Conservation (phyloP, 2,329 filamentous ascomycete genomes). For the Arthroderma sp. region DNA sequence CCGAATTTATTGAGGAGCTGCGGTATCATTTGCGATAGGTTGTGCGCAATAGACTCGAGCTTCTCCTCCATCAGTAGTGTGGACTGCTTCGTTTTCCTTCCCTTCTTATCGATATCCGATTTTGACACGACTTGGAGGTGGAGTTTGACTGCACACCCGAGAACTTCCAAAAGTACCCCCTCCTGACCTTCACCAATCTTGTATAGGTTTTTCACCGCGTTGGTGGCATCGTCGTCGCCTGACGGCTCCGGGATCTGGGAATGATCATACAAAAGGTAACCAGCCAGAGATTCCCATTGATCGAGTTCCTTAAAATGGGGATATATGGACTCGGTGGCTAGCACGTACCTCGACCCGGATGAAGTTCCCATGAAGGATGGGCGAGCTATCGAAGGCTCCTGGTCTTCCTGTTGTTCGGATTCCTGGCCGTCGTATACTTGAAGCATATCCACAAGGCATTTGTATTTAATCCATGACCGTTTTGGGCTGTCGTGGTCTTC, state of each 20-base stretch:
- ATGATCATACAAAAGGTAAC: slow-evolving; percentile 87
- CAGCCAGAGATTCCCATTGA: slow-evolving; percentile 78
- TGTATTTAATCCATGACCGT: slow-evolving; percentile 78
- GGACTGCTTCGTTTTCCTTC: slow-evolving; percentile 44
- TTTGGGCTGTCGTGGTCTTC: slow-evolving; percentile 62
- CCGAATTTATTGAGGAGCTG: slow-evolving; percentile 85
- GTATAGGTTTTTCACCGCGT: slow-evolving; percentile 55
- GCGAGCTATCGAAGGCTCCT: slow-evolving; percentile 13
- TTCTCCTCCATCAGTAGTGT: slow-evolving; percentile 52
- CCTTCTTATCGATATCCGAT: slow-evolving; percentile 41
- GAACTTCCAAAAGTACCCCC: slow-evolving; percentile 69
- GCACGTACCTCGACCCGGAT: slow-evolving; percentile 67
- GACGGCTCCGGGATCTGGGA: slow-evolving; percentile 46
- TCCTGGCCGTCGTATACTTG: slow-evolving; percentile 63
- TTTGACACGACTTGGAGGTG: slow-evolving; percentile 55
- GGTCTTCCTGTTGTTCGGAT: slow-evolving; percentile 18
- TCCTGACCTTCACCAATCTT: slow-evolving; percentile 67
- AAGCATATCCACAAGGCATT: slow-evolving; percentile 75
- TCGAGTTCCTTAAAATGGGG: slow-evolving; percentile 67
- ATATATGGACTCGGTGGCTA: slow-evolving; percentile 75
- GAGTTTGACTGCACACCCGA: slow-evolving; percentile 69
- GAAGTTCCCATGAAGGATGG: slow-evolving; percentile 45
- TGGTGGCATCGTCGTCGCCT: slow-evolving; percentile 46
- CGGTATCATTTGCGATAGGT: slow-evolving; percentile 67
- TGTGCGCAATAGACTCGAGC: slow-evolving; percentile 59